phyloP scores from a whole-genome alignment of 441 rosid species.

The Dalechampia spathulata region DNA sequence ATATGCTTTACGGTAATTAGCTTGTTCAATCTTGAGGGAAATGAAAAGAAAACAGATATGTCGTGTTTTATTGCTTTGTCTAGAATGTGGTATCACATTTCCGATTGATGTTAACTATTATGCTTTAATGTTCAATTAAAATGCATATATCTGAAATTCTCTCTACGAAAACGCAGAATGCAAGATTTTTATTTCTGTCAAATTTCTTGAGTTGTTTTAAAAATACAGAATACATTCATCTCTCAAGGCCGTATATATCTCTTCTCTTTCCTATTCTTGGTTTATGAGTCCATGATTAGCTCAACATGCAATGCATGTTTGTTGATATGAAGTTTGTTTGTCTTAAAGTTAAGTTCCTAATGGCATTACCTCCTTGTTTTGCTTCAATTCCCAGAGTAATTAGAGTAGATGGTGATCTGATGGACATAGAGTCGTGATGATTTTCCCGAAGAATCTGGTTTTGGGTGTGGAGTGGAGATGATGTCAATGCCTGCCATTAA shows the following conservation, averaged over 20 bases:
- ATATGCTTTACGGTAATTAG: neutral
- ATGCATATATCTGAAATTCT: neutral
- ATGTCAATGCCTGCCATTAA: constrained; percentile 4
- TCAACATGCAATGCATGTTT: neutral
- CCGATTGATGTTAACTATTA: neutral
- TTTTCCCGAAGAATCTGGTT: constrained; percentile 16
- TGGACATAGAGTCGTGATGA: constrained; percentile 12
- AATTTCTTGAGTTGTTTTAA: neutral
- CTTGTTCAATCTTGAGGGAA: neutral
- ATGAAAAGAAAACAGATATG: neutral
- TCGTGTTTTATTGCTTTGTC: neutral
- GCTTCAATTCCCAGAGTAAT: constrained; percentile 19
- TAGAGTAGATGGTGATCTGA: constrained; percentile 27
- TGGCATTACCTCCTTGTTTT: neutral
- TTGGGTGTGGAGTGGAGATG: constrained; percentile 27
- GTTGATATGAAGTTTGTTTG: neutral
- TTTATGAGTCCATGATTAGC: too few species aligned
- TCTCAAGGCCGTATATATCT: too few species aligned
- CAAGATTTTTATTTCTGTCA: neutral
- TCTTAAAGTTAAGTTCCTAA: neutral
- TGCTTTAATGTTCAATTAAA: neutral
- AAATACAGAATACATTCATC: too few species aligned
- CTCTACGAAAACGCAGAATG: neutral
- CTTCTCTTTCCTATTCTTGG: too few species aligned
- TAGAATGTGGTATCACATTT: too few species aligned